Percentiles rank a stretch among this genome's conserved stretches.
phyloP scores from a whole-genome alignment of 768 basidiomycete genomes.

The Leucogyrophana mollusca region DNA sequence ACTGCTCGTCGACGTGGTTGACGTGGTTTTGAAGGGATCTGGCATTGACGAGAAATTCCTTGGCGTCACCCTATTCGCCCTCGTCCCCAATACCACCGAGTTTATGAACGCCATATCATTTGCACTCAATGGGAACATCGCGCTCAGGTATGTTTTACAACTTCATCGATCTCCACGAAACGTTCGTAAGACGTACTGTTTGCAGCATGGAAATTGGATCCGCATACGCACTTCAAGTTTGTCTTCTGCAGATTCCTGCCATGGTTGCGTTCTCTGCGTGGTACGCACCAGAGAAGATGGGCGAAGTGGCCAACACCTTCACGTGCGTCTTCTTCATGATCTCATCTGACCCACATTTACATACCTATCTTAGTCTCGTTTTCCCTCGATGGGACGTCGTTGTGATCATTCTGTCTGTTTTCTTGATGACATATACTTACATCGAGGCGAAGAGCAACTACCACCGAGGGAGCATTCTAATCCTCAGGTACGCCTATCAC shows the following conservation, averaged over 20 bases:
- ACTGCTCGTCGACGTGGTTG: conserved; percentile 91
- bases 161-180: neutral
- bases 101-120: conserved; percentile 99
- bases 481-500: conserved; percentile 69
- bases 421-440: conserved; percentile 97
- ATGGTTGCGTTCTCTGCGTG: conserved; percentile 99
- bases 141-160: conserved; percentile 68
- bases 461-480: conserved; percentile 93
- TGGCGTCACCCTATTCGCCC: conserved; percentile 92
- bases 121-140: conserved; percentile 94
- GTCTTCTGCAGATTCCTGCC: conserved; percentile 93
- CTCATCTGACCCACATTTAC: conserved; percentile 1
- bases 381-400: conserved; percentile 99
- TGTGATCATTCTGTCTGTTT: conserved; percentile 92
- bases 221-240: conserved; percentile 97
- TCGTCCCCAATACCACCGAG: conserved; percentile 98
- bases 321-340: conserved; percentile 58
- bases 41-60: conserved; percentile 98
- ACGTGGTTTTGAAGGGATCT: conserved; percentile 85
- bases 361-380: conserved; percentile 61
- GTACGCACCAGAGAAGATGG: conserved; percentile 86
- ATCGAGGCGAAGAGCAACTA: conserved; percentile 99
- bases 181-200: conserved; percentile 2
- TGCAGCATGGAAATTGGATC: conserved; percentile 98
- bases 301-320: conserved; percentile 86